Conservation (phyloP, 2,329 filamentous ascomycete genomes). For the Ceratocystis colombiana region DNA sequence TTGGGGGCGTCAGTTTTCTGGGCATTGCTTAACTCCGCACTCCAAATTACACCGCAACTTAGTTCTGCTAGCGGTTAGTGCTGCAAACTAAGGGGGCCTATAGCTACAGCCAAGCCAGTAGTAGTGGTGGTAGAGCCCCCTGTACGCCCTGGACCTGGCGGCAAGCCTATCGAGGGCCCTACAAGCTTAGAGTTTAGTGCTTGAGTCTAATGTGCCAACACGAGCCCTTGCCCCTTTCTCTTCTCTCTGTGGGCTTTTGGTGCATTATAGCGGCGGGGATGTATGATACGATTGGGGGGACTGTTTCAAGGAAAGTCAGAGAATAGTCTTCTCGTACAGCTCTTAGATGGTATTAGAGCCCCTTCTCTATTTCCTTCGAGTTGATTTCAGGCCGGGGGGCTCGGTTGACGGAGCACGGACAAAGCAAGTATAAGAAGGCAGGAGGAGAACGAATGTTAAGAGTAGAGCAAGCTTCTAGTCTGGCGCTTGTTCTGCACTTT, state of each 20-base stretch:
- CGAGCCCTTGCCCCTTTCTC: not conserved
- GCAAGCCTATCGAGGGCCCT: not conserved
- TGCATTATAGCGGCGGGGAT: too few species aligned
- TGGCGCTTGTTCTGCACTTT: not conserved
- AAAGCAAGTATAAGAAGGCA: not conserved
- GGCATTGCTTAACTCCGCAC: not conserved
- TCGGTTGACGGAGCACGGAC: not conserved
- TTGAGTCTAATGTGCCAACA: not conserved
- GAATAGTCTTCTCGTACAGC: too few species aligned
- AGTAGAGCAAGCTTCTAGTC: not conserved
- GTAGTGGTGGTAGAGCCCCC: not conserved
- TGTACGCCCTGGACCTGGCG: not conserved
- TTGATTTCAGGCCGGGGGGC: not conserved
- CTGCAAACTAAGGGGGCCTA: not conserved
- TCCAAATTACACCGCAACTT: not conserved
- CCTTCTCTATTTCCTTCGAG: not conserved
- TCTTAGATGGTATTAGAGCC: not conserved
- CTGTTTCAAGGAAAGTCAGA: too few species aligned
- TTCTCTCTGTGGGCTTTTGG: not conserved
- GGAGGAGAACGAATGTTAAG: not conserved
- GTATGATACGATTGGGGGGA: too few species aligned
- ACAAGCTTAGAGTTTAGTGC: constrained; percentile 1
- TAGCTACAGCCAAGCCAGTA: not conserved
- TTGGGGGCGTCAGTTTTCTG: too few species aligned
- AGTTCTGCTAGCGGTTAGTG: not conserved